Percentiles rank a stretch among this genome's conserved stretches.
These are phyloP conservation scores for Metschnikowia peoriensis DNA, from an alignment of 805 yeast species.

Conservation along the genomic window DNA sequence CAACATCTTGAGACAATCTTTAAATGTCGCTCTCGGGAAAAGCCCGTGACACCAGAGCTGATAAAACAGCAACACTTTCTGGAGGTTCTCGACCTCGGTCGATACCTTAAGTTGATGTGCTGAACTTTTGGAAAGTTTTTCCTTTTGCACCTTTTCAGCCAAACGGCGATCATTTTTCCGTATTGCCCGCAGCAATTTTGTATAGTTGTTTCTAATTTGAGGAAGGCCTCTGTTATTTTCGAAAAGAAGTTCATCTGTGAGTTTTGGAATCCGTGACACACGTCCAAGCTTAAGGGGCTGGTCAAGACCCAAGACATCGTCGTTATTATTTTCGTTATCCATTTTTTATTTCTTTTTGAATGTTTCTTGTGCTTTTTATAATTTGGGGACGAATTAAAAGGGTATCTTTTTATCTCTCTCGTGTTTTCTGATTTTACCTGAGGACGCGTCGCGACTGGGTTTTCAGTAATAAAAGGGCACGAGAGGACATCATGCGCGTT, in stretches of 20 bases:
- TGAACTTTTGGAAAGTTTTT: conserved; percentile 13
- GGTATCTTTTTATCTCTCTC: no score
- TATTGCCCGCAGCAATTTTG: conserved; percentile 25
- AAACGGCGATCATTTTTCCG: conserved; percentile 25
- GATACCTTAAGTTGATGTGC: conserved; percentile 24
- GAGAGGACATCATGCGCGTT: no score
- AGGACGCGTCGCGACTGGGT: no score
- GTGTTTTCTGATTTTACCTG: no score
- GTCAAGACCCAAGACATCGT: conserved; percentile 35
- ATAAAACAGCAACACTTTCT: conserved; percentile 39
- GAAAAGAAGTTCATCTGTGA: conserved; percentile 40
- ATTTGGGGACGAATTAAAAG: no score
- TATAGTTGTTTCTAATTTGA: conserved; percentile 31
- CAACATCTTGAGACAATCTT: conserved; percentile 18
- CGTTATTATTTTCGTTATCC: conserved; percentile 9
- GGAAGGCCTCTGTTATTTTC: conserved; percentile 33
- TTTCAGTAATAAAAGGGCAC: no score
- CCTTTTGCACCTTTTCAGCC: conserved; percentile 16
- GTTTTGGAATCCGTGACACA: conserved; percentile 30
- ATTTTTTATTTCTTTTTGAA: neutral
- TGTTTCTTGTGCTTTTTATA: neutral
- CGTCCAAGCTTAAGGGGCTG: conserved; percentile 35
- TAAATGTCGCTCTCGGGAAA: conserved; percentile 19
- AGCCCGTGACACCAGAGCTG: conserved; percentile 46
- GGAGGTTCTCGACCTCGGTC: conserved; percentile 35